A percentile compares a stretch with the other conserved stretches of the same genome.
Conservation (phyloP, 2,329 filamentous ascomycete species). For the Fonsecaea multimorphosa region DNA sequence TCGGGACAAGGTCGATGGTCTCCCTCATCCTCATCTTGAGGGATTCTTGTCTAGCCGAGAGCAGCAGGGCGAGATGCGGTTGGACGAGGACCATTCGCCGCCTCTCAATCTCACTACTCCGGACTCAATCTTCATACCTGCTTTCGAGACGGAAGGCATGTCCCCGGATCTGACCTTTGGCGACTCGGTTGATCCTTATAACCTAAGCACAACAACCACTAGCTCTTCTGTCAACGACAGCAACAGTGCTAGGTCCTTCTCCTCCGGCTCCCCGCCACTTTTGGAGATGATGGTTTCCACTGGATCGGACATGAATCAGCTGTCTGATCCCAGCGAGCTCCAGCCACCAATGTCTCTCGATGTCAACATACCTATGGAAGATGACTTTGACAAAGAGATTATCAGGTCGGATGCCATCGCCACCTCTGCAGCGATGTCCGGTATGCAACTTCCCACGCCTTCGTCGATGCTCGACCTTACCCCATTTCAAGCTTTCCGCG, state of each 20-base stretch:
- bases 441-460: slow-evolving; percentile 11
- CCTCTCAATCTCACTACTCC: slow-evolving; percentile 18
- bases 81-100: background rate
- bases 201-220: slow-evolving; percentile 41
- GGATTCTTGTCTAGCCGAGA: slow-evolving; percentile 16
- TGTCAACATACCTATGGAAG: slow-evolving; percentile 45
- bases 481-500: slow-evolving; percentile 28
- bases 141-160: slow-evolving; percentile 26
- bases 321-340: slow-evolving; percentile 45
- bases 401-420: slow-evolving; percentile 45
- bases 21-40: slow-evolving; percentile 1
- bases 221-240: slow-evolving; percentile 38
- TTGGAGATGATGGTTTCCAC: slow-evolving; percentile 55
- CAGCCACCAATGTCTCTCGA: slow-evolving; percentile 41
- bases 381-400: slow-evolving; percentile 65
- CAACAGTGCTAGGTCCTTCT: slow-evolving; percentile 45
- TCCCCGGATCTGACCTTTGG: slow-evolving; percentile 28
- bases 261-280: slow-evolving; percentile 56
- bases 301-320: slow-evolving; percentile 54
- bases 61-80: background rate
- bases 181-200: slow-evolving; percentile 43
- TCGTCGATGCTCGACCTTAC: slow-evolving; percentile 12
- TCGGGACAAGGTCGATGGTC: slow-evolving; percentile 16
- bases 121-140: slow-evolving; percentile 28
- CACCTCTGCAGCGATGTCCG: slow-evolving; percentile 23